Conservation (phyloP, 768 basidiomycete species). For the Leccinum boreale region DNA sequence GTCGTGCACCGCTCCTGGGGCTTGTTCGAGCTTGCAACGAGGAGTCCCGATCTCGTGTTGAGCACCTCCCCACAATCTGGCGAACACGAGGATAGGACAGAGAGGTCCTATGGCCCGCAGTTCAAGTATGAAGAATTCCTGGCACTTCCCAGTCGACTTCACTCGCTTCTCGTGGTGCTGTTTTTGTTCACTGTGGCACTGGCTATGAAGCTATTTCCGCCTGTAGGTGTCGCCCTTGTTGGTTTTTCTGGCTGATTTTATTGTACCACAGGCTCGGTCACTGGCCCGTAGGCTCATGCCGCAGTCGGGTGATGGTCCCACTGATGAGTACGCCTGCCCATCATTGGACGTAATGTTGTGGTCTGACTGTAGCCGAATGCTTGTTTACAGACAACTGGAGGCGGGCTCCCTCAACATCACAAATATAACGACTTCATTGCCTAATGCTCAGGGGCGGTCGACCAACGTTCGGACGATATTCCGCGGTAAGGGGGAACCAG, state of each 20-base stretch:
- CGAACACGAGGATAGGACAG: slow-evolving; percentile 15
- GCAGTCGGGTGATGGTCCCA: slow-evolving; percentile 59
- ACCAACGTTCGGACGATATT: slow-evolving; percentile 56
- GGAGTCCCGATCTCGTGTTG: slow-evolving; percentile 17
- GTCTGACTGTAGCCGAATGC: slow-evolving; percentile 1
- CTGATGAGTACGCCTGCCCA: slow-evolving; percentile 47
- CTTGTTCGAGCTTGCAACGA: slow-evolving; percentile 36
- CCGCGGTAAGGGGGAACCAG: slow-evolving; percentile 72
- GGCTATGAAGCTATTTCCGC: slow-evolving; percentile 32
- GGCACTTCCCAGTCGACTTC: slow-evolving; percentile 36
- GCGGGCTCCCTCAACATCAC: slow-evolving; percentile 59
- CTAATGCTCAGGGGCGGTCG: slow-evolving; percentile 37
- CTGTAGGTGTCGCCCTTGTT: slow-evolving; percentile 32
- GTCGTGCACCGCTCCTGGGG: slow-evolving; percentile 60
- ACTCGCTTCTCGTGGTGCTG: slow-evolving; percentile 40
- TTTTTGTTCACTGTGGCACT: slow-evolving; percentile 21
- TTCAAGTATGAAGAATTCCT: slow-evolving; percentile 80
- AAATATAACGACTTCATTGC: slow-evolving; percentile 67
- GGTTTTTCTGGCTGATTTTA: neutral
- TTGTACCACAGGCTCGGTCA: slow-evolving; percentile 43
- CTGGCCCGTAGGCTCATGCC: slow-evolving; percentile 49
- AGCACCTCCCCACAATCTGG: slow-evolving; percentile 13
- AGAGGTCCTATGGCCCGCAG: slow-evolving; percentile 54
- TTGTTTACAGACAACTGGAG: slow-evolving; percentile 45
- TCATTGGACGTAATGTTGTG: neutral